Conservation (phyloP, 768 basidiomycete species). For the Lactifluus echinatus region DNA sequence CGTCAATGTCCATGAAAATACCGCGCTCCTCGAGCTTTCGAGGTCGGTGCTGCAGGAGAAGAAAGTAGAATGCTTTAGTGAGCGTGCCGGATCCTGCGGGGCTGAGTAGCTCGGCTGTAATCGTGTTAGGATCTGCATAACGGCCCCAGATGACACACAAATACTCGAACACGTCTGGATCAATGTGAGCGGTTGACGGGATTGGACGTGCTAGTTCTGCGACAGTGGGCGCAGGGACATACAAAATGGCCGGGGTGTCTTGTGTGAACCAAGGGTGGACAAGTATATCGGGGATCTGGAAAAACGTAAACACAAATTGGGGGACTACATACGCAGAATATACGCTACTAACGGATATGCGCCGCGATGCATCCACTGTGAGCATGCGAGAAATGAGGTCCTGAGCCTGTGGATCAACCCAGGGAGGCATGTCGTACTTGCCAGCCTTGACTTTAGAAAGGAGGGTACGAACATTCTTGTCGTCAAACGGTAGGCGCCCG, state of each 20-base stretch:
- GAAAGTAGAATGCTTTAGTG: constrained; percentile 85
- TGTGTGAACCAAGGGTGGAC: constrained; percentile 75
- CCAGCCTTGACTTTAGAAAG: constrained; percentile 83
- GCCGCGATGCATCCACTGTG: constrained; percentile 66
- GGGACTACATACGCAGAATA: neutral
- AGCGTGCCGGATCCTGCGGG: constrained; percentile 61
- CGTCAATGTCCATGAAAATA: constrained; percentile 33
- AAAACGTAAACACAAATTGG: neutral
- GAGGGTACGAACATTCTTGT: constrained; percentile 71
- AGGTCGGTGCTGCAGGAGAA: constrained; percentile 69
- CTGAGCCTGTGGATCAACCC: constrained; percentile 74
- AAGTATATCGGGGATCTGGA: constrained; percentile 79
- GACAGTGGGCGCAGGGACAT: constrained; percentile 33
- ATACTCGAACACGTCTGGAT: constrained; percentile 68
- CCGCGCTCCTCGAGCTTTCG: constrained; percentile 47
- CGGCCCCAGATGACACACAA: constrained; percentile 80
- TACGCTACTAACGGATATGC: constrained; percentile 62
- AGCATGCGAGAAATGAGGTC: constrained; percentile 85
- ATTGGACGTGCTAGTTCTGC: constrained; percentile 59
- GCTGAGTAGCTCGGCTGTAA: constrained; percentile 59
- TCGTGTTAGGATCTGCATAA: constrained; percentile 49
- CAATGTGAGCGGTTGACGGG: constrained; percentile 57
- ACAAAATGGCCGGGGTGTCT: constrained; percentile 39
- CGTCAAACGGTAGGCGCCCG: constrained; percentile 89
- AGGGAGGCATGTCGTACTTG: constrained; percentile 73